Conservation (phyloP, 1,284 basidiomycete species). For the Crepidotus sp. region DNA sequence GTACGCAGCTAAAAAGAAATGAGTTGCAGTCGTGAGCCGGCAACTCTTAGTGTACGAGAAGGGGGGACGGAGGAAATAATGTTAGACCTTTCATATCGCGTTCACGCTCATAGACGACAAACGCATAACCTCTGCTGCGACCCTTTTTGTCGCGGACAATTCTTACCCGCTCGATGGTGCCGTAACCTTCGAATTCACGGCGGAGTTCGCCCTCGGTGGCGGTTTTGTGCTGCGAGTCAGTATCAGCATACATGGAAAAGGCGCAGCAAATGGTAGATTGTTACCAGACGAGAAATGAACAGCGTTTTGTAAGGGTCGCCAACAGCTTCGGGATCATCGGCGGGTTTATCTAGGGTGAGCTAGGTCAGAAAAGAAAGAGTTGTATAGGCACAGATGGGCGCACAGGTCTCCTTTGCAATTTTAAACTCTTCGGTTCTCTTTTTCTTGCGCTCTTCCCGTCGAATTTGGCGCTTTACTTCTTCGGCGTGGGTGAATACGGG, state of each 20-base stretch:
- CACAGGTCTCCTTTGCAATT: slow-evolving; percentile 76
- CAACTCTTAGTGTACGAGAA: slow-evolving; percentile 19
- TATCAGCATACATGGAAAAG: slow-evolving; percentile 17
- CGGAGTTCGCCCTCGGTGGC: slow-evolving; percentile 87
- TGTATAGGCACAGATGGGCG: slow-evolving; percentile 25
- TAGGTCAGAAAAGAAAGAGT: slow-evolving; percentile 10
- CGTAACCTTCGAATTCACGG: slow-evolving; percentile 92
- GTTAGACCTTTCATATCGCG: slow-evolving; percentile 94
- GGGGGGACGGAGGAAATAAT: slow-evolving; percentile 17
- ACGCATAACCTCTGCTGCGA: slow-evolving; percentile 88
- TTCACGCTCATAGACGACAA: slow-evolving; percentile 96
- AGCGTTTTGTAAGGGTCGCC: slow-evolving; percentile 99
- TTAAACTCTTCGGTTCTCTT: slow-evolving; percentile 74
- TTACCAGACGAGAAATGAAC: slow-evolving; percentile 90
- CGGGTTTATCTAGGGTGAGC: slow-evolving; percentile 69
- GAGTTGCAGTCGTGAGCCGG: slow-evolving; percentile 16
- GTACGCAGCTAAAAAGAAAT: slow-evolving; percentile 72
- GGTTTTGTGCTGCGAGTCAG: slow-evolving; percentile 59
- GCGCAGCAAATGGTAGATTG: slow-evolving; percentile 18
- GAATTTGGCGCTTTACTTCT: slow-evolving; percentile 70
- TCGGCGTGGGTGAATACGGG: slow-evolving; percentile 69
- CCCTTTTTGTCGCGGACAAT: slow-evolving; percentile 87
- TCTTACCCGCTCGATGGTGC: slow-evolving; percentile 85
- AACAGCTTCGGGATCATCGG: slow-evolving; percentile 85
- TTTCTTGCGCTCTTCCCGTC: slow-evolving; percentile 74